A percentile compares a stretch with the other conserved stretches of the same genome.
Conservation (phyloP, 148 eudicot species). For the Euryodendron excelsum region DNA sequence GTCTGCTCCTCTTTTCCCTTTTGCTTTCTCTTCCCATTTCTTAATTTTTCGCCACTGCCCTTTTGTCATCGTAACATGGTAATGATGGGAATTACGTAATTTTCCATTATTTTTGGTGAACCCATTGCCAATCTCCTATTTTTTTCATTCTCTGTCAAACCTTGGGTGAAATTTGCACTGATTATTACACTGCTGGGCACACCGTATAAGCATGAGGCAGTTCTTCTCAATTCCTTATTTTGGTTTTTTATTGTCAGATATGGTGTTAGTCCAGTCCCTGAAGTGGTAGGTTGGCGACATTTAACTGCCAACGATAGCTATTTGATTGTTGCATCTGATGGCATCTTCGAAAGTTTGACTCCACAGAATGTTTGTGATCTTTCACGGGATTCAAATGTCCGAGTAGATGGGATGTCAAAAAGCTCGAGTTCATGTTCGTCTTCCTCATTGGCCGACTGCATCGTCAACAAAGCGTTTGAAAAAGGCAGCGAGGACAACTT, state of each 20-base stretch:
- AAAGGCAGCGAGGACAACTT: slow-evolving; percentile 52
- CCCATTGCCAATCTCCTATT: background rate
- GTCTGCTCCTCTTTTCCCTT: background rate
- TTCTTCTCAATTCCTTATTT: background rate
- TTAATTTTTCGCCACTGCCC: background rate
- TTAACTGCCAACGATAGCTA: slow-evolving; percentile 31
- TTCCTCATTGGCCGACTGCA: slow-evolving; percentile 24
- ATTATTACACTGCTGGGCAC: background rate
- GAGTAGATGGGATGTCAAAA: background rate
- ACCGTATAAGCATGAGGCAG: background rate
- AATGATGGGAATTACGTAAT: background rate
- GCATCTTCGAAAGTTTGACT: slow-evolving; percentile 46
- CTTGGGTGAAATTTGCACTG: background rate
- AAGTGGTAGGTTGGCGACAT: slow-evolving; percentile 40
- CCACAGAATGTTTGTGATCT: slow-evolving; percentile 42
- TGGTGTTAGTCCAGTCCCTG: slow-evolving; percentile 43
- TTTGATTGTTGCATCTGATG: slow-evolving; percentile 53
- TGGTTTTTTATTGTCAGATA: slow-evolving; percentile 12
- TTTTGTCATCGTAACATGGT: background rate
- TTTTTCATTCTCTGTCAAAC: background rate
- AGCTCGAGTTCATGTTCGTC: slow-evolving; percentile 1
- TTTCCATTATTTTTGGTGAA: background rate
- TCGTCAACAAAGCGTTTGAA: slow-evolving; percentile 35
- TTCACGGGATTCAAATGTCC: slow-evolving; percentile 3
- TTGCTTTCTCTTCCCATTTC: background rate